Conservation (phyloP, 345 rosid species). For the Ceriops tagal region DNA sequence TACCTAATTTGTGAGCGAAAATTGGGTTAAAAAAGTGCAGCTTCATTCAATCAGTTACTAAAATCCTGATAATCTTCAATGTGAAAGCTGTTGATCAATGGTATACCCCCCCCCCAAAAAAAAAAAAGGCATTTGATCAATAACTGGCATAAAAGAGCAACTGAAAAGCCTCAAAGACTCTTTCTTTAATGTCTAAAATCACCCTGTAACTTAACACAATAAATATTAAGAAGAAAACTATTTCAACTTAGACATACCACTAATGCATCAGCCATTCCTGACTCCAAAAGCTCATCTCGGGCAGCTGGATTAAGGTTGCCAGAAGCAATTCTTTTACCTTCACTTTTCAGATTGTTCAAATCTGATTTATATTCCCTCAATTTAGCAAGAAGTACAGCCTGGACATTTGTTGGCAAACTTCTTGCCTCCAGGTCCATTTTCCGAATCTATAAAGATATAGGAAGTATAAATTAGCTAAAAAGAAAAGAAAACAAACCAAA, state of each 20-base stretch:
- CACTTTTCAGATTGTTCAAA: slow-evolving; percentile 33
- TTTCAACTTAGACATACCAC: slow-evolving; percentile 17
- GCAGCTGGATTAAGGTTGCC: slow-evolving; percentile 20
- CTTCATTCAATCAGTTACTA: no score
- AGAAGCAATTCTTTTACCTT: slow-evolving; percentile 24
- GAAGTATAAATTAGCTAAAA: neutral
- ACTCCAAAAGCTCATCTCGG: slow-evolving; percentile 32
- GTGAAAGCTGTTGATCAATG: neutral
- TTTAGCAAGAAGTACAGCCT: slow-evolving; percentile 34
- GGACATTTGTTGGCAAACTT: slow-evolving; percentile 32
- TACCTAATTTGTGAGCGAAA: neutral
- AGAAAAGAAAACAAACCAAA: neutral
- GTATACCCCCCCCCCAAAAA: no score
- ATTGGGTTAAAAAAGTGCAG: no score
- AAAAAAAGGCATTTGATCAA: neutral
- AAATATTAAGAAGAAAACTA: neutral
- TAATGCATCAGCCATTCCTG: slow-evolving; percentile 31
- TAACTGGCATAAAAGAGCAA: no score
- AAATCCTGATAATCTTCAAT: neutral
- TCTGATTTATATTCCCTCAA: slow-evolving; percentile 35
- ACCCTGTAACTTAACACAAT: neutral
- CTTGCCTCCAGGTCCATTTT: slow-evolving; percentile 38
- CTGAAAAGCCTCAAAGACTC: no score
- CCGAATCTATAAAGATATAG: slow-evolving; percentile 19
- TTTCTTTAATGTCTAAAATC: neutral